Conservation (phyloP, 2,329 filamentous ascomycete species). For the Sporothrix globosa region DNA sequence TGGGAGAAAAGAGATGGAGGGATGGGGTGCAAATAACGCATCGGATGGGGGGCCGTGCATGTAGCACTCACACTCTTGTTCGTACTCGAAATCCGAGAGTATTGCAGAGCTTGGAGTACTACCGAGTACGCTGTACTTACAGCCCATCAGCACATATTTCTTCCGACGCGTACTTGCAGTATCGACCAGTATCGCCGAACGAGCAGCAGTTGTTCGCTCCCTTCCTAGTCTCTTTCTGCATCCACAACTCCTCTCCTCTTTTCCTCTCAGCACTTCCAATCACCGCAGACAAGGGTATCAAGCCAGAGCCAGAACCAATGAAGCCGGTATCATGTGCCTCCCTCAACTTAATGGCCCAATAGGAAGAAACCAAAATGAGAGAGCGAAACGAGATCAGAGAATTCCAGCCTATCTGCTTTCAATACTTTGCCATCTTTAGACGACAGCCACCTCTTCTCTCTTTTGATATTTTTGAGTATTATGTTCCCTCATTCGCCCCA, state of each 20-base stretch:
- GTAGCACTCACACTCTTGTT: constrained; percentile 19
- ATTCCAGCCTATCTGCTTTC: constrained; percentile 23
- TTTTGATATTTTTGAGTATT: not conserved
- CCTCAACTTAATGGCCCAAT: constrained; percentile 1
- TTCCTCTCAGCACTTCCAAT: not conserved
- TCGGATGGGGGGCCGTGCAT: constrained; percentile 18
- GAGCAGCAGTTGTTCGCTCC: not conserved
- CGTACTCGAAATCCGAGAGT: not conserved
- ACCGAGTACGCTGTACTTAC: not conserved
- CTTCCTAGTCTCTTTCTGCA: not conserved
- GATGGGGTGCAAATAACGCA: constrained; percentile 21
- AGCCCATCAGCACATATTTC: not conserved
- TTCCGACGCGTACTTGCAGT: constrained; percentile 4
- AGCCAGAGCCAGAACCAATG: constrained; percentile 14
- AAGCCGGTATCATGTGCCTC: not conserved
- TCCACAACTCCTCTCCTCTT: not conserved
- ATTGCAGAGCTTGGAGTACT: not conserved
- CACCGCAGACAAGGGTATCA: constrained; percentile 10
- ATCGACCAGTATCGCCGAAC: not conserved
- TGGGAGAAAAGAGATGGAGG: not conserved
- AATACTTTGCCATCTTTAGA: constrained; percentile 19
- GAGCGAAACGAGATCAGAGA: constrained; percentile 5
- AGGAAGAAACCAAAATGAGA: not conserved
- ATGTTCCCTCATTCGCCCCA: not conserved
- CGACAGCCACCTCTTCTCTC: not conserved